Percentiles rank a stretch among this genome's conserved stretches.
phyloP scores from a whole-genome alignment of 257 asterid species.

The Gentiana macrophylla region DNA sequence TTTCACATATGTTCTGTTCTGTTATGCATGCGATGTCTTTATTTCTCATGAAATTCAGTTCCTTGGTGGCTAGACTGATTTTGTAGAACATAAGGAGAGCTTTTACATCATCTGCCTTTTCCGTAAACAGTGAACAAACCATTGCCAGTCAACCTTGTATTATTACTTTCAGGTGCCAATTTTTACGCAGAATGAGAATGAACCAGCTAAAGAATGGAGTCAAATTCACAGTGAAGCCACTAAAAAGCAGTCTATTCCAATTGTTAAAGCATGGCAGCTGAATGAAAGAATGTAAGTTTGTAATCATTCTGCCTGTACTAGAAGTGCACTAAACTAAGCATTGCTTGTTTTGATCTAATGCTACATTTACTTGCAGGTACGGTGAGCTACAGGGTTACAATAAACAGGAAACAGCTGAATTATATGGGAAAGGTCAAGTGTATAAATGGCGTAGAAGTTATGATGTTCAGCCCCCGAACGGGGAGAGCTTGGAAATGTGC shows the following conservation, averaged over 20 bases:
- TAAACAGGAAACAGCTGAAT: slow-evolving; percentile 81
- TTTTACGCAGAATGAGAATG: slow-evolving; percentile 54
- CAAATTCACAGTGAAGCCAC: slow-evolving; percentile 56
- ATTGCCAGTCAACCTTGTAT: slow-evolving; percentile 14
- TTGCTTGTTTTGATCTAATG: too few species aligned
- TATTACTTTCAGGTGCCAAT: slow-evolving; percentile 59
- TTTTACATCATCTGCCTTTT: too few species aligned
- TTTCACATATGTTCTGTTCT: too few species aligned
- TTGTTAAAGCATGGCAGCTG: slow-evolving; percentile 86
- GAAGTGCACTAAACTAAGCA: too few species aligned
- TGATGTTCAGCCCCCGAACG: slow-evolving; percentile 84
- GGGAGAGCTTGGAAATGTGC: slow-evolving; percentile 98
- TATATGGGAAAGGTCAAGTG: slow-evolving; percentile 79
- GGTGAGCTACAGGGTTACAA: slow-evolving; percentile 89
- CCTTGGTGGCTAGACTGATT: too few species aligned
- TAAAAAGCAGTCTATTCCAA: slow-evolving; percentile 59
- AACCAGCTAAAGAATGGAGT: slow-evolving; percentile 68
- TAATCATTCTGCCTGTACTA: too few species aligned
- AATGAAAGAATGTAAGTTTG: slow-evolving; percentile 74
- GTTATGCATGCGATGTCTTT: too few species aligned
- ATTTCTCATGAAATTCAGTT: too few species aligned
- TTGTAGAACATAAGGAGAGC: too few species aligned
- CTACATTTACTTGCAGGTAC: slow-evolving; percentile 36
- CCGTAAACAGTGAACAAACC: too few species aligned
- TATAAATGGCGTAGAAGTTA: slow-evolving; percentile 92